These are phyloP conservation scores for Coprinopsis marcescibilis DNA, from an alignment of 768 basidiomycete species.

Conservation along the genomic window DNA sequence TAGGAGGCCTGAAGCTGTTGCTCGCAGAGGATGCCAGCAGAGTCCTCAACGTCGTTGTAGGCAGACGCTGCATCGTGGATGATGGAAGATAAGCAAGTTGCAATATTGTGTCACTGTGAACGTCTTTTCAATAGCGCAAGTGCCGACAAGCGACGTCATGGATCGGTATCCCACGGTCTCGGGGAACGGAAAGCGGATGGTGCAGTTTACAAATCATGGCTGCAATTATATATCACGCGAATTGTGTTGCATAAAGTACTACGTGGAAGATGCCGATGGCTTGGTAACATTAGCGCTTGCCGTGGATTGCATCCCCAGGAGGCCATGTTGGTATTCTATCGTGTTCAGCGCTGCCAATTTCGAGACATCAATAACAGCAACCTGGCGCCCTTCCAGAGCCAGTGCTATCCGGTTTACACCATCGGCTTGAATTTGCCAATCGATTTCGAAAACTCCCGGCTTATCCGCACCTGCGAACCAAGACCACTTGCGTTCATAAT, in stretches of 20 bases:
- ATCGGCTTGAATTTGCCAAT: constrained; percentile 56
- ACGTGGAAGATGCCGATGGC: background rate
- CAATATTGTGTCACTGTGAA: background rate
- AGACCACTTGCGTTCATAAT: constrained; percentile 51
- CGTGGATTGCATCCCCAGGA: background rate
- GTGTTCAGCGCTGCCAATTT: constrained; percentile 11
- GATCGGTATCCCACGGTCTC: background rate
- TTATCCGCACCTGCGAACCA: constrained; percentile 56
- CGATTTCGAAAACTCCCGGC: constrained; percentile 70
- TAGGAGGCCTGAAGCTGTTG: background rate
- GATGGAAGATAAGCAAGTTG: background rate
- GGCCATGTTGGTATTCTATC: background rate
- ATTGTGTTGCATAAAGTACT: background rate
- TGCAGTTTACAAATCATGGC: background rate
- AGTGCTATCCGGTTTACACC: constrained; percentile 60
- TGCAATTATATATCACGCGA: background rate
- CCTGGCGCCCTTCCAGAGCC: constrained; percentile 60
- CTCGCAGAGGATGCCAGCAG: background rate
- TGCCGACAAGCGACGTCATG: background rate
- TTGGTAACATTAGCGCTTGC: background rate
- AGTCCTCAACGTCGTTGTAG: background rate
- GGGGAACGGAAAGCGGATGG: too few relatives aligned
- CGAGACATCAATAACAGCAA: constrained; percentile 56
- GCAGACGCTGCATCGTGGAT: constrained; percentile 9
- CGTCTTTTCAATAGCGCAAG: background rate